Evolutionary conservation across 805 yeast species (phyloP).

Genomic region (Candida pini): DNA sequence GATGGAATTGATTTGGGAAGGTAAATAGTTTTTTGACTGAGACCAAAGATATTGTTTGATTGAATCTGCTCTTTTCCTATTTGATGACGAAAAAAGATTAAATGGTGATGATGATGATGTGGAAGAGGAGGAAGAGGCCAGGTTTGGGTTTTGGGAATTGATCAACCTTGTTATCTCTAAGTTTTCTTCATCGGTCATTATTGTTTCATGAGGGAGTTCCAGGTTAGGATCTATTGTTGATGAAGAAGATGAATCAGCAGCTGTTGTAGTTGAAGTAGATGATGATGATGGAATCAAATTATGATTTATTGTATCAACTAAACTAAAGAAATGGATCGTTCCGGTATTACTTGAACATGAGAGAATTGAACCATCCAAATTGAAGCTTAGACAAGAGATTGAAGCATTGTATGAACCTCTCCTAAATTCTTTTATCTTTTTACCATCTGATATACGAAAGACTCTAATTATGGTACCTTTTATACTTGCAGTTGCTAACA

Average conservation of each 20-base stretch:
- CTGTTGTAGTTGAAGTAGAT: conserved; percentile 1
- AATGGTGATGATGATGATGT: conserved; percentile 4
- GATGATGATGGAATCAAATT: background rate
- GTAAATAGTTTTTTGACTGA: conserved; percentile 44
- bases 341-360: conserved; percentile 87
- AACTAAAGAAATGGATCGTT: conserved; percentile 79
- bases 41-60: conserved; percentile 24
- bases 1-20: conserved; percentile 72
- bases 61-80: conserved; percentile 19
- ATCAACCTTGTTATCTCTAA: conserved; percentile 27
- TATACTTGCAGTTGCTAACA: conserved; percentile 83
- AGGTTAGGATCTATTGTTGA: conserved; percentile 1
- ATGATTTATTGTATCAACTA: conserved; percentile 6
- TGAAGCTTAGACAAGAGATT: conserved; percentile 72
- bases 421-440: conserved; percentile 64
- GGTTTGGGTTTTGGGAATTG: conserved; percentile 10
- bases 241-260: background rate
- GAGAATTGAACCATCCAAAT: conserved; percentile 60
- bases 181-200: conserved; percentile 22
- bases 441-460: conserved; percentile 62
- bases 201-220: conserved; percentile 17
- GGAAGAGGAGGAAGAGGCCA: background rate
- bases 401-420: conserved; percentile 83
- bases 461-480: conserved; percentile 89
- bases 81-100: conserved; percentile 4